These are phyloP conservation scores for Lactarius trivialis DNA, from an alignment of 768 basidiomycete genomes.

Conservation along the genomic window DNA sequence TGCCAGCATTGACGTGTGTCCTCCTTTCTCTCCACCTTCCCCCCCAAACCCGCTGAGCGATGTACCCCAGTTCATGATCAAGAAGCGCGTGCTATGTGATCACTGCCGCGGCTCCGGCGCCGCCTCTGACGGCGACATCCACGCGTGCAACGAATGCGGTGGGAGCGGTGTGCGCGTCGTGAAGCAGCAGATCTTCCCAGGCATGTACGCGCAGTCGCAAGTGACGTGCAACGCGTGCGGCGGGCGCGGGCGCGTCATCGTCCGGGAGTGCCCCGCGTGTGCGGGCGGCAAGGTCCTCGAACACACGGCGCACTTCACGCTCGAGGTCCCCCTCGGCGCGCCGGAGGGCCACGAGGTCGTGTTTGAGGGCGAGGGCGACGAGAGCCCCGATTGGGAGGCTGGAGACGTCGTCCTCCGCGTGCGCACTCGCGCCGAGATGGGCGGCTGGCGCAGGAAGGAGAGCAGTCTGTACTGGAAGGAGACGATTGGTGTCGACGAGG, in stretches of 20 bases:
- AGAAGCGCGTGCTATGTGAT: slow-evolving; percentile 89
- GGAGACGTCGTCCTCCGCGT: slow-evolving; percentile 90
- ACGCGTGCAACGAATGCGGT: slow-evolving; percentile 76
- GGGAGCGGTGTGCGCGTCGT: slow-evolving; percentile 81
- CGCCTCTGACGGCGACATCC: slow-evolving; percentile 80
- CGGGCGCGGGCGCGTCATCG: slow-evolving; percentile 77
- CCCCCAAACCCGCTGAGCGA: background rate
- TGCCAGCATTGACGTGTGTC: slow-evolving; percentile 69
- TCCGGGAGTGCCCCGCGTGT: slow-evolving; percentile 76
- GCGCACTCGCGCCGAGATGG: slow-evolving; percentile 66
- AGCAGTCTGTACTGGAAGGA: slow-evolving; percentile 88
- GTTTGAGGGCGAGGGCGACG: slow-evolving; percentile 95
- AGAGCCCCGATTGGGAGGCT: slow-evolving; percentile 92
- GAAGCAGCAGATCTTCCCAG: slow-evolving; percentile 94
- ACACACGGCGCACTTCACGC: slow-evolving; percentile 71
- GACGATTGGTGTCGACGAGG: slow-evolving; percentile 88
- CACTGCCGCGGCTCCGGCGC: slow-evolving; percentile 96
- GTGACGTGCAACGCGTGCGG: slow-evolving; percentile 76
- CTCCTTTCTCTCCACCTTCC: slow-evolving; percentile 1
- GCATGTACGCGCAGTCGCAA: slow-evolving; percentile 91
- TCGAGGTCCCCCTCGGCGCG: slow-evolving; percentile 82
- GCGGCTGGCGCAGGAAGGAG: slow-evolving; percentile 87
- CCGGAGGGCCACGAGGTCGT: slow-evolving; percentile 91
- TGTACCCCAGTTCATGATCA: slow-evolving; percentile 72
- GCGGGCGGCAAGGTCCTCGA: slow-evolving; percentile 75